Base-by-base conservation (phyloP, 2,329 filamentous ascomycete genomes). In the Aspergillus ochraceus region DNA sequence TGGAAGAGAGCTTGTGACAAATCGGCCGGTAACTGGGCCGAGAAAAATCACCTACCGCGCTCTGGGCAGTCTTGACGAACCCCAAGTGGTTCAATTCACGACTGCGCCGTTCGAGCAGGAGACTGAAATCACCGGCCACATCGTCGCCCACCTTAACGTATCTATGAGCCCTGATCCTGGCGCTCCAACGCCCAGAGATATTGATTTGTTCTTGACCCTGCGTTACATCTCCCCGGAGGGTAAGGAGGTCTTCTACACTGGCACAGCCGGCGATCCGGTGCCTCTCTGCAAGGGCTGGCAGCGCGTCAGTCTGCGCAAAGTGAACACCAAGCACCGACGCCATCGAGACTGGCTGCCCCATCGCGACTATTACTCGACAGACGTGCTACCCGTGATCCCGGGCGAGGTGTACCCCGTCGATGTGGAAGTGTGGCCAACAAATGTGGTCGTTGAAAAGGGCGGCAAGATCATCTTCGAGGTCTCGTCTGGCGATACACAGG, bases 81-180 rank as follows among this genome's bases (percentile, higher is more conserved):
- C 81, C 0, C 77, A 87, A 54, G 59, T 81, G 0, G 64, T 90
- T 0, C 82, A 84, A 47, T 90, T 90, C 70, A 78, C 76, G 1
- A 88, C 84, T 0, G 58, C 77, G 0, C 76, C 85, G 0, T 89
- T 90, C 59, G 79, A 82, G n/a, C 61, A 77, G 6, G 86, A 90
- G 66, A 88, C 84, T 0, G 89, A 91, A 68, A 84, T 91, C 56
- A 91, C 89, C 0, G 89, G 89, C 0, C 86, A 90, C 67, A 77
- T 90, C 29, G 78, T 85, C 0, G 87, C 86, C 0, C 87, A 86
- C 63, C 77, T 91, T 4, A 85, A 86, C 60, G 83, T 90, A 0
- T 89, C 87, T 0, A 74, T 79, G 39, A 79, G 73, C 2, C 69
- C 79, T 1, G 67, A 78, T 24, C 67, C 77, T 2, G 73, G 73